Percentiles rank a stretch among this genome's conserved stretches.
phyloP scores from a whole-genome alignment of 2,329 filamentous ascomycete species.

The Cyphellophora attinorum region DNA sequence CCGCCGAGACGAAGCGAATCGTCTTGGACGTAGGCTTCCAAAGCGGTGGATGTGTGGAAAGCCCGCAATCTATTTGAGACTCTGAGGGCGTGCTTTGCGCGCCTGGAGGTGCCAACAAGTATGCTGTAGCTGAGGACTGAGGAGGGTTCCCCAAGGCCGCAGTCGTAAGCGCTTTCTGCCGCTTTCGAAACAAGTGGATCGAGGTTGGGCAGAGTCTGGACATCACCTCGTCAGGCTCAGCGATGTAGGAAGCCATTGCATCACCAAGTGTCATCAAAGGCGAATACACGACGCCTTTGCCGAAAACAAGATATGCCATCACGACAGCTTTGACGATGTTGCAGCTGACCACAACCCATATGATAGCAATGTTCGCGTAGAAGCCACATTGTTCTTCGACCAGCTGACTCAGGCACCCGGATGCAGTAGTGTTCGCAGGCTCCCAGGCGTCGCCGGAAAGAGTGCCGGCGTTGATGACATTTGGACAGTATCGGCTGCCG shows the following conservation, averaged over 20 bases:
- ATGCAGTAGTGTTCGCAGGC: conserved; percentile 4
- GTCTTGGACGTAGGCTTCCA: neutral
- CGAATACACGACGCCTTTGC: conserved; percentile 3
- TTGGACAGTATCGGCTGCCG: neutral
- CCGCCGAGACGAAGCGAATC: conserved; percentile 9
- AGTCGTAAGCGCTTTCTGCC: conserved; percentile 1
- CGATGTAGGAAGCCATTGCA: conserved; percentile 19
- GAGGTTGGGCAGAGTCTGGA: conserved; percentile 17
- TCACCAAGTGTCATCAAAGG: conserved; percentile 22
- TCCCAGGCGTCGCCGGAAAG: conserved; percentile 10
- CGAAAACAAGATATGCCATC: conserved; percentile 14
- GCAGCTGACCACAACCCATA: conserved; percentile 12
- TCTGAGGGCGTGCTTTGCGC: neutral
- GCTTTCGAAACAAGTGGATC: conserved; percentile 5
- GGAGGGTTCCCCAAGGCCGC: neutral
- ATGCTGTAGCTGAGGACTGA: neutral
- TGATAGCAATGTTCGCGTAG: conserved; percentile 15
- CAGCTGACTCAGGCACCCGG: conserved; percentile 12
- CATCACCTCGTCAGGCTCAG: conserved; percentile 20
- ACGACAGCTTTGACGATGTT: conserved; percentile 12
- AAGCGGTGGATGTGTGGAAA: neutral
- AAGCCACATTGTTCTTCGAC: conserved; percentile 13
- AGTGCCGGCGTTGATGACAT: neutral
- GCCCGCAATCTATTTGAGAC: no score
- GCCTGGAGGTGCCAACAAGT: neutral